A percentile compares a stretch with the other conserved stretches of the same genome.
Evolutionary conservation across 2,329 filamentous ascomycete genomes (phyloP).

Genomic region (Microdochium nivale): DNA sequence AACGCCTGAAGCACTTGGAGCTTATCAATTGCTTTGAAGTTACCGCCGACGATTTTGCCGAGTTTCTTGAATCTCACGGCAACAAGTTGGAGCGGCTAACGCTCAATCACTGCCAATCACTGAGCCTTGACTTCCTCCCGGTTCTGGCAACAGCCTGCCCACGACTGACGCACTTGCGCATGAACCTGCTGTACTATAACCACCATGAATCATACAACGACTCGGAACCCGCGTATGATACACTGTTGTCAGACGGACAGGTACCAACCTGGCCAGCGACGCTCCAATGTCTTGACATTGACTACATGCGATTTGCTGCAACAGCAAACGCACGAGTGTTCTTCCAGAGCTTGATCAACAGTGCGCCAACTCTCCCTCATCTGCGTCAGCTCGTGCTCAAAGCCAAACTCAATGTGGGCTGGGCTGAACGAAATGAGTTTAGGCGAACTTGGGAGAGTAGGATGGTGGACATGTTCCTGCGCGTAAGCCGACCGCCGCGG

Average conservation of each 20-base stretch:
- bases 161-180: constrained; percentile 57
- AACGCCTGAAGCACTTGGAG: constrained; percentile 56
- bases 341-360: constrained; percentile 68
- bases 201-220: constrained; percentile 60
- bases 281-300: constrained; percentile 64
- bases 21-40: constrained; percentile 75
- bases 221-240: constrained; percentile 65
- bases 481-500: background rate
- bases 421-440: constrained; percentile 75
- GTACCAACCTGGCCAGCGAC: constrained; percentile 70
- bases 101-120: constrained; percentile 69
- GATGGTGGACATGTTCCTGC: constrained; percentile 54
- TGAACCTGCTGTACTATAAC: constrained; percentile 75
- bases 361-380: constrained; percentile 54
- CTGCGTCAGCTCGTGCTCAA: constrained; percentile 66
- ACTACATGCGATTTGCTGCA: constrained; percentile 69
- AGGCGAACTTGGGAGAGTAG: constrained; percentile 69
- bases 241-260: constrained; percentile 54
- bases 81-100: constrained; percentile 56
- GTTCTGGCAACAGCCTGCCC: constrained; percentile 61
- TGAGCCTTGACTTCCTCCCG: constrained; percentile 68
- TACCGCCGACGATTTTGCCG: constrained; percentile 53
- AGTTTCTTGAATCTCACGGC: constrained; percentile 62
- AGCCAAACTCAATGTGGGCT: constrained; percentile 70
- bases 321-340: constrained; percentile 64